Percentiles rank a stretch among this genome's conserved stretches.
Evolutionary conservation across 108 stramenopile genomes (phyloP).

Genomic region (Seminavis robusta): DNA sequence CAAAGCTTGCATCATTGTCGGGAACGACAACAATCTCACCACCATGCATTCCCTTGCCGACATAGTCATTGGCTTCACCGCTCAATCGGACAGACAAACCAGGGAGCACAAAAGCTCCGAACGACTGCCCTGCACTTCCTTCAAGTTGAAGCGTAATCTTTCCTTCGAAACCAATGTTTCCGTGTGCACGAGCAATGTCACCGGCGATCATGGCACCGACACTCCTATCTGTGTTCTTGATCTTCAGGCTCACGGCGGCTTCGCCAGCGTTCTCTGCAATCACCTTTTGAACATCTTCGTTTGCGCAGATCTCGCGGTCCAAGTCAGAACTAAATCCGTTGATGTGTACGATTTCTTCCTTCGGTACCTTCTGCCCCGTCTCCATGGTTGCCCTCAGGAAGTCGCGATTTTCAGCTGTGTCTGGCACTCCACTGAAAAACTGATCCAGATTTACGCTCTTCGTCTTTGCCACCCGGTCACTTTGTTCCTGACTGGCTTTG

Average conservation of each 20-base stretch:
- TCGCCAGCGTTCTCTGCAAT: conserved; percentile 74
- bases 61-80: conserved; percentile 98
- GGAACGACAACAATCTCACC: conserved; percentile 92
- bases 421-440: conserved; percentile 79
- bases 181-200: conserved; percentile 88
- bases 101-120: conserved; percentile 88
- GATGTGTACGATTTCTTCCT: conserved; percentile 73
- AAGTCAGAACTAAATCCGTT: conserved; percentile 82
- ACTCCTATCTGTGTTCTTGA: conserved; percentile 87
- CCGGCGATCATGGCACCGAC: conserved; percentile 87
- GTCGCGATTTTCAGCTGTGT: conserved; percentile 49
- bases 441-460: conserved; percentile 53
- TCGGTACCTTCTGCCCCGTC: conserved; percentile 43
- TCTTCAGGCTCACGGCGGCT: conserved; percentile 50
- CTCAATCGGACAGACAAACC: conserved; percentile 83
- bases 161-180: conserved; percentile 85
- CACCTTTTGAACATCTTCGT: conserved; percentile 65
- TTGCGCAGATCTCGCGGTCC: conserved; percentile 68
- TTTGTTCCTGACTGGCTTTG: conserved; percentile 58
- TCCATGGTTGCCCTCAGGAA: conserved; percentile 75
- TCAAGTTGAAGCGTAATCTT: conserved; percentile 83
- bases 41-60: conserved; percentile 95
- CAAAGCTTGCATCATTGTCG: conserved; percentile 73
- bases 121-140: conserved; percentile 95
- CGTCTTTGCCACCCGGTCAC: conserved; percentile 67